Evolutionary conservation across 176 grass and related monocot species (phyloP), one percentile per base, ranked within the genome.

Genomic region (Pharus latifolius): DNA sequence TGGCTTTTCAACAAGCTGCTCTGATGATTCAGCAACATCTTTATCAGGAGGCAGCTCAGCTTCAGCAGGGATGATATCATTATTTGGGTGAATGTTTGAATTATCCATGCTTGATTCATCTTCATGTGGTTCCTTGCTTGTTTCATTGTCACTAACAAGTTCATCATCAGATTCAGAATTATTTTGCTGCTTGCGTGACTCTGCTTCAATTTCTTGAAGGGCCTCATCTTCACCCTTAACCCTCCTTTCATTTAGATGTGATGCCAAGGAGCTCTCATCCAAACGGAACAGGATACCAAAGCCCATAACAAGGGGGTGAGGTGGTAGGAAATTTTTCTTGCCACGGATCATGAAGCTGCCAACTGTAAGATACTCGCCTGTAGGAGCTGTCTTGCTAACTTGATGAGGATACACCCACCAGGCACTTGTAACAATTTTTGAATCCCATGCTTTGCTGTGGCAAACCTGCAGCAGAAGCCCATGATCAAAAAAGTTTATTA

Each of bases 261-360:
- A 77, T 51, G 78, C 80, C 70, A 98, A 80, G 58, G 89, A 98
- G 69, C 95, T 98, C 81, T 93, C 95, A 49, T 98, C 95, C 29
- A 98, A 83, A 38, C 95, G 89, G 80, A 98, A 98, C 38, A 98
- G 66, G 48, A 93, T 88, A 70, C 89, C 90, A 33, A 98, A 98
- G 16, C 95, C 90, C 95, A 98, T 98, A 69, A 93, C 81, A 60
- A 98, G 84, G n/a, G 95, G 87, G 63, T 85, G 83, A 63, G 90
- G 95, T 59, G 90, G 95, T 41, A 91, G 89, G 44, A 93, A 93
- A 50, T 82, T 98, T 82, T 98, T 98, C 74, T 91, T 98, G 56
- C 89, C 95, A 65, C 90, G 89, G 75, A 98, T 88, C 95, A 98
- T 98, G 67, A 93, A 98, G 82, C 89, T 98, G n/a, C 95, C 95